Base-by-base conservation (phyloP, 768 basidiomycete species). In the Pholiota molesta region DNA sequence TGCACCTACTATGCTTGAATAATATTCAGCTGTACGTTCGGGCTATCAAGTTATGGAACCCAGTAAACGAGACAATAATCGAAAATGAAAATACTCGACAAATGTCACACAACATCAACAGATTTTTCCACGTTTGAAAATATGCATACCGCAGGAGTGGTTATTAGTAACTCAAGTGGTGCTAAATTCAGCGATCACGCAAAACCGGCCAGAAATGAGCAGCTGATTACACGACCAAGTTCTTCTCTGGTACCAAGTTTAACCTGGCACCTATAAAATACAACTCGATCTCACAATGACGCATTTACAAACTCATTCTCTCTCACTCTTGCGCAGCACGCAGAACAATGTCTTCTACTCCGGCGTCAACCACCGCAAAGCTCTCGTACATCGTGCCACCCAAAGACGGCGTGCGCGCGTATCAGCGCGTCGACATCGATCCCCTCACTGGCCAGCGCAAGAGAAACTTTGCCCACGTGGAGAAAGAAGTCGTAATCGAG, bases 401-500 rank as follows among this genome's bases (percentile, higher is more conserved):
- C 10, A 19, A 63, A 5, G 73, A 80, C 54, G 83, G 83, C 6
- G 75, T 68, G 26, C 74, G 71, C 19, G 78, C 82, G 1, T 84
- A 74, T 67, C 68, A 64, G 52, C 68, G 66, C 42, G 73, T 77
- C 60, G 77, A 78, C 62, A 63, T 63, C 14, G 72, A 78, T 57
- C 63, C 77, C 6, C 59, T 37, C 0, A 76, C 74, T 2, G 80
- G 82, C 26, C 65, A 73, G 13, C 73, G 72, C 14, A 68, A 69
- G 26, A 66, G 64, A 14, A 87, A 86, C 68, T 78, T 67, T 62
- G 56, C 44, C 3, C 44, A 35, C 2, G 73, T 71, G 39, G 40
- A 62, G 14, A 66, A 75, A 7, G 73, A 73, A 4, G 68, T 83
- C 0, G 59, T 75, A 33, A 79, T 88, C 57, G 82, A 86, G 68